phyloP scores from a whole-genome alignment of 352 stramenopile genomes.

The Bremia lactucae region DNA sequence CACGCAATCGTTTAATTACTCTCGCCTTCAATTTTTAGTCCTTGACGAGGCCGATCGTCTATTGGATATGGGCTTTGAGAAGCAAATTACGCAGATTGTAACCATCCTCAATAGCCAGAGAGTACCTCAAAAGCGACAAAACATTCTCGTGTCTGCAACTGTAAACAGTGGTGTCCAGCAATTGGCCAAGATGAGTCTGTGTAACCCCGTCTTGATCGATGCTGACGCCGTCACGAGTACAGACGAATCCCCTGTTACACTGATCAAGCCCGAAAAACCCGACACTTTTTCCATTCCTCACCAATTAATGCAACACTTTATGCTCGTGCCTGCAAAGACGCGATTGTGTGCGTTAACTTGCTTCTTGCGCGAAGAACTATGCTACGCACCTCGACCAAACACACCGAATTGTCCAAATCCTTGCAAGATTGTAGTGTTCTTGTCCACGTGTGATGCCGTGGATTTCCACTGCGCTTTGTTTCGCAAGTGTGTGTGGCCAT shows the following conservation, averaged over 20 bases:
- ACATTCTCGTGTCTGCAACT: conserved; percentile 82
- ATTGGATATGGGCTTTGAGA: conserved; percentile 99
- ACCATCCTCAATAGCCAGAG: conserved; percentile 89
- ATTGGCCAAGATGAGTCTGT: conserved; percentile 75
- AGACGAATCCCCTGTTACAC: background rate
- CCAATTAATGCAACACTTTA: conserved; percentile 93
- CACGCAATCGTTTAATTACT: conserved; percentile 85
- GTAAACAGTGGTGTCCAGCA: conserved; percentile 81
- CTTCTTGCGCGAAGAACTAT: conserved; percentile 82
- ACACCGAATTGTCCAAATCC: conserved; percentile 18
- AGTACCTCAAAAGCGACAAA: conserved; percentile 60
- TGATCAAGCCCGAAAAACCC: conserved; percentile 14
- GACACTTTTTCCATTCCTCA: conserved; percentile 84
- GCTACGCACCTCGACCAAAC: conserved; percentile 20
- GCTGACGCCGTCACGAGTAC: conserved; percentile 36
- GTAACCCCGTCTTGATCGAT: conserved; percentile 63
- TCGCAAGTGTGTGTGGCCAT: conserved; percentile 66
- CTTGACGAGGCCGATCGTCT: conserved; percentile 99
- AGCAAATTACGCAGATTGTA: conserved; percentile 98
- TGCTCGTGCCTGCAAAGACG: conserved; percentile 91
- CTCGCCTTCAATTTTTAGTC: conserved; percentile 89
- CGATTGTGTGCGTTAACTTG: conserved; percentile 87
- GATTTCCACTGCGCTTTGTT: conserved; percentile 94
- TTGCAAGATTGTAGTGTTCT: conserved; percentile 92
- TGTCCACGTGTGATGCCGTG: conserved; percentile 94